Percentiles rank a stretch among this genome's conserved stretches.
These are phyloP conservation scores for Grifola frondosa DNA, from an alignment of 1,284 basidiomycete genomes.

Conservation along the genomic window DNA sequence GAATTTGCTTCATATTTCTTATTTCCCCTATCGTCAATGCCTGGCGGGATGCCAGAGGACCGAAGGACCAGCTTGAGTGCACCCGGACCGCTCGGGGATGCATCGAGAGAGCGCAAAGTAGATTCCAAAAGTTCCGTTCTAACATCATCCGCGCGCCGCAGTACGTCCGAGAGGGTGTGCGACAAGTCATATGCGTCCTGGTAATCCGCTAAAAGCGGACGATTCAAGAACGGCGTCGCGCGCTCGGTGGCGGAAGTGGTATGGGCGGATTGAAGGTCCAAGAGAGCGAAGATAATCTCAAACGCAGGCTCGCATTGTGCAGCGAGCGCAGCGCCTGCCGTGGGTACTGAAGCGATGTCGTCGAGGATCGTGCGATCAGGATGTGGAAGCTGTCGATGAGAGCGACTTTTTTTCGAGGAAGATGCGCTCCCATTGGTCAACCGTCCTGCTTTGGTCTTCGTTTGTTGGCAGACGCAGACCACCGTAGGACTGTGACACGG, in stretches of 20 bases:
- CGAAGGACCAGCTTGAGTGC: conserved; percentile 59
- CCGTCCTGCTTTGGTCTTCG: conserved; percentile 27
- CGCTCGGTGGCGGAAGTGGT: conserved; percentile 11
- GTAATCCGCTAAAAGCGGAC: conserved; percentile 66
- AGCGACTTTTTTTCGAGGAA: conserved; percentile 70
- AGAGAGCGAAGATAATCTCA: conserved; percentile 55
- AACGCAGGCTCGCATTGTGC: conserved; percentile 53
- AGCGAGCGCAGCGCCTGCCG: conserved; percentile 42
- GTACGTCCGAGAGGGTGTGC: conserved; percentile 43
- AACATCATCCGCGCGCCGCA: conserved; percentile 53
- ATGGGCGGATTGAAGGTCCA: conserved; percentile 42
- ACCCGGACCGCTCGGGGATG: conserved; percentile 43
- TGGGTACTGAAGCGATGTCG: conserved; percentile 39
- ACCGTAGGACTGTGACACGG: conserved; percentile 60
- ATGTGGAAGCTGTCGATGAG: conserved; percentile 67
- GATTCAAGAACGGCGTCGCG: conserved; percentile 61
- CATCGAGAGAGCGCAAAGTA: conserved; percentile 42
- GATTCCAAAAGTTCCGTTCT: conserved; percentile 57
- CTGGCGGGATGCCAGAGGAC: conserved; percentile 54
- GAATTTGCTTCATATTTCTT: conserved; percentile 22
- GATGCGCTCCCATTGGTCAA: conserved; percentile 65
- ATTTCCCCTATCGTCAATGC: conserved; percentile 43
- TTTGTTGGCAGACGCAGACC: conserved; percentile 40
- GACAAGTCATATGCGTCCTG: conserved; percentile 63
- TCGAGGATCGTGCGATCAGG: conserved; percentile 50